phyloP scores from a whole-genome alignment of 495 filamentous ascomycete genomes.

The Penicillium antarcticum region DNA sequence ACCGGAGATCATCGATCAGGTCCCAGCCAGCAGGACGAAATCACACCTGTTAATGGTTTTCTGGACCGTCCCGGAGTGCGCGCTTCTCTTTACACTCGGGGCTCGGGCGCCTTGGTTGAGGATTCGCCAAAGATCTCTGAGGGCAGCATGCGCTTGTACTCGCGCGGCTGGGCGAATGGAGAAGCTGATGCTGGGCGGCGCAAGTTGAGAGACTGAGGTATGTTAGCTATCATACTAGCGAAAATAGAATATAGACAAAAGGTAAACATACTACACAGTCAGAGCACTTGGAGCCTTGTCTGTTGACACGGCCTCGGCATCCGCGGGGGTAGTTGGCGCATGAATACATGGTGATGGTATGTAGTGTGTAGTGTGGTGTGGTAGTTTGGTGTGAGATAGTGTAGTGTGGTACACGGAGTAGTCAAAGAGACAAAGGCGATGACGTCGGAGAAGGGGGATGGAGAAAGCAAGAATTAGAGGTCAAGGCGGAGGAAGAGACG shows the following conservation, averaged over 20 bases:
- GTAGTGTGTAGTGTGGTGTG: background rate
- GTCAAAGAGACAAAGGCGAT: background rate
- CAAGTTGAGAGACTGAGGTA: conserved; percentile 34
- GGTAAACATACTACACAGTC: conserved; percentile 44
- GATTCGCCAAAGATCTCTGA: conserved; percentile 36
- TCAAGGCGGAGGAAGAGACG: background rate
- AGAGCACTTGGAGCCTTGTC: conserved; percentile 40
- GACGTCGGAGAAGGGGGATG: conserved; percentile 4
- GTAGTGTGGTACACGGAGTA: background rate
- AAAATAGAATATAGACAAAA: background rate
- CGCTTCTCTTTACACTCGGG: conserved; percentile 16
- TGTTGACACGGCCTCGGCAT: conserved; percentile 48
- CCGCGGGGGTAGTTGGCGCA: conserved; percentile 51
- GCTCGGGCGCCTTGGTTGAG: conserved; percentile 21
- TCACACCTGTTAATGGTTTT: background rate
- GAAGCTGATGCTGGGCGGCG: conserved; percentile 42
- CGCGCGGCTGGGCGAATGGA: conserved; percentile 43
- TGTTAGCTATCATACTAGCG: background rate
- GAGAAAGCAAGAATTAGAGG: background rate
- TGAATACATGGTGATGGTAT: conserved; percentile 42
- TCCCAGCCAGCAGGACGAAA: conserved; percentile 26
- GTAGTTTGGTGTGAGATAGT: too few species aligned
- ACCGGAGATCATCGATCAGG: background rate
- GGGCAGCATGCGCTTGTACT: conserved; percentile 39
- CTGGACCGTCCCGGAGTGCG: conserved; percentile 6